Base-by-base conservation (phyloP, 129 eudicot species). In the Flaveria sonorensis region DNA sequence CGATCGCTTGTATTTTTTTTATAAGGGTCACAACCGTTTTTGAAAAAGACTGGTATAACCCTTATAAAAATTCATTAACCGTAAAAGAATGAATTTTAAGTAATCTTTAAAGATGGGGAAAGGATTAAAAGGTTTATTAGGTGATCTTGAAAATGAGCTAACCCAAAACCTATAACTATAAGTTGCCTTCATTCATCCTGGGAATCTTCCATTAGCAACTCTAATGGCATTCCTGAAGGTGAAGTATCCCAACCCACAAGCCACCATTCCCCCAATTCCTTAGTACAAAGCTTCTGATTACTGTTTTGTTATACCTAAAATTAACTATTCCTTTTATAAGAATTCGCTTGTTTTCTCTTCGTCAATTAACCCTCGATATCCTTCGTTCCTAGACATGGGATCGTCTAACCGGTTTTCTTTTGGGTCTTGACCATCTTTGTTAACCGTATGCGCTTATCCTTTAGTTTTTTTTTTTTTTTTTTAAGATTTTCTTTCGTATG, bases 231-330 rank as follows among this genome's bases (percentile, higher is more conserved):
- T 59, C 85, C 91, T 70, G 45, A 72, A 45, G n/a, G 53, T 18
- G 61, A 86, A 86, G 89, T 90, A 79, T 87, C 75, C 82, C 86
- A 86, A 77, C 57, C 72, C 67, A 79, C 83, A 80, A 81, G 85
- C 70, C 76, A 59, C 51, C 74, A 32, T 60, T 26, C 1, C 75
- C 79, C 75, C 79, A 67, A n/a, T 81, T 45, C 46, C 18, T 42
- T 81, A 70, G 77, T 63, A 63, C 69, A 63, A 63, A 63, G 12
- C 69, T n/a, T 63, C 30, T 63, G 69, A 63, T 63, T 32, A 30
- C 69, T 61, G 28, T 61, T 56, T 7, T 52, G n/a, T 20, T n/a
- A 5, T 6, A 36, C 1, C 40, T 36, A 36, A 36, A 36, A 16
- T 36, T 20, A 8, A 59, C 65, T 61, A 61, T 61, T 61, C 67